A percentile compares a stretch with the other conserved stretches of the same genome.
Conservation (phyloP, 2,329 filamentous ascomycete genomes). For the Penicillium sp. region DNA sequence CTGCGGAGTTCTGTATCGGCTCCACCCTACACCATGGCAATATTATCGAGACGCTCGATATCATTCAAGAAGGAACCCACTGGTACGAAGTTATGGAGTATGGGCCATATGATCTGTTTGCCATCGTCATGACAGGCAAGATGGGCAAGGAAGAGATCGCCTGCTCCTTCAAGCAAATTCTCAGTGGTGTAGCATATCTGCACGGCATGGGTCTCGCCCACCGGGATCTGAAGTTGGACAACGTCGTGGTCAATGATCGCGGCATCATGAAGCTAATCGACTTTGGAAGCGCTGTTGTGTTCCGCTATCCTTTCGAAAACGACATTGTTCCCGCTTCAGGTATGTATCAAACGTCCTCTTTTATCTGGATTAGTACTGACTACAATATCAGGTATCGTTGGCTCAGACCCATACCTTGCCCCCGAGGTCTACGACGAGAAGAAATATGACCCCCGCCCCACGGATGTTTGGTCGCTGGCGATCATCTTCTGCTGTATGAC, state of each 20-base stretch:
- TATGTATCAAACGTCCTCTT: constrained; percentile 47
- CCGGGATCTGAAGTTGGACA: constrained; percentile 93
- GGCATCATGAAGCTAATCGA: constrained; percentile 99
- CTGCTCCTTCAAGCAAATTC: constrained; percentile 89
- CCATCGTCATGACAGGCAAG: constrained; percentile 97
- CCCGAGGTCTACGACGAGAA: constrained; percentile 94
- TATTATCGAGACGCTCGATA: constrained; percentile 96
- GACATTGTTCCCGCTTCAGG: constrained; percentile 79
- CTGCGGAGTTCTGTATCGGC: constrained; percentile 96
- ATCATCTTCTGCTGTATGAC: constrained; percentile 99
- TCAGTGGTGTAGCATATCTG: constrained; percentile 91
- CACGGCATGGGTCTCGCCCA: constrained; percentile 95
- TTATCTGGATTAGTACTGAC: constrained; percentile 5
- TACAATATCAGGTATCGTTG: constrained; percentile 63
- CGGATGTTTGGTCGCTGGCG: constrained; percentile 96
- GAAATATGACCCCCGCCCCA: constrained; percentile 90
- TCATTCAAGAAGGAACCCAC: constrained; percentile 87
- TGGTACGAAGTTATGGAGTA: constrained; percentile 99
- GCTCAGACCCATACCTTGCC: constrained; percentile 92
- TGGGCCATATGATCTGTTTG: constrained; percentile 92
- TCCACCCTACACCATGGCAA: constrained; percentile 97
- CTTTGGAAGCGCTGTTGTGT: constrained; percentile 96
- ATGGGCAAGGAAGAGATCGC: constrained; percentile 90
- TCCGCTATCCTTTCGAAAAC: constrained; percentile 94
- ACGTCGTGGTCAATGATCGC: constrained; percentile 92